These are phyloP conservation scores for Ophiostoma sp. DNA, from an alignment of 2,329 filamentous ascomycete species.

Conservation along the genomic window DNA sequence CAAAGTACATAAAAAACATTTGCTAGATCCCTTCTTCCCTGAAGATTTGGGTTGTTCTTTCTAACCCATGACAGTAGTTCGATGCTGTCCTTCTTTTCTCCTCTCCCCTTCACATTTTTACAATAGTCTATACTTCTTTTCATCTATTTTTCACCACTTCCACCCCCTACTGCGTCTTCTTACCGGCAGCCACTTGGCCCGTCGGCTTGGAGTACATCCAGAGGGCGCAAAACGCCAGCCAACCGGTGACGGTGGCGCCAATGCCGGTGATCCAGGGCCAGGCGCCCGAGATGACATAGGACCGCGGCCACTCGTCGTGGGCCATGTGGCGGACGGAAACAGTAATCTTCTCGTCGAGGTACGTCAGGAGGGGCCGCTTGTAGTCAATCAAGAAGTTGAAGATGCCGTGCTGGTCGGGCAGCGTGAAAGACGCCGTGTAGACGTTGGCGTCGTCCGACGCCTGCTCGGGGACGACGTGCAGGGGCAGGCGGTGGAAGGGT, in stretches of 20 bases:
- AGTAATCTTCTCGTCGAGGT: constrained; percentile 89
- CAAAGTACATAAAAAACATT: background rate
- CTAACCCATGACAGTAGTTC: background rate
- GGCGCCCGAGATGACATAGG: constrained; percentile 83
- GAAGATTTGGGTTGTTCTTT: background rate
- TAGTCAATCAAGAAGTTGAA: constrained; percentile 99
- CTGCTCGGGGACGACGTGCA: constrained; percentile 53
- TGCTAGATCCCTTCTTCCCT: constrained; percentile 5
- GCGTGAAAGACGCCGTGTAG: constrained; percentile 73
- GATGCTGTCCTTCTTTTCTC: background rate
- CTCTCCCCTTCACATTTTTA: background rate
- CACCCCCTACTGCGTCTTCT: constrained; percentile 49
- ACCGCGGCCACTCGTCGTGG: constrained; percentile 93
- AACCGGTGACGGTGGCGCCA: constrained; percentile 78
- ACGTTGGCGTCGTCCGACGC: constrained; percentile 67
- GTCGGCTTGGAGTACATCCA: constrained; percentile 74
- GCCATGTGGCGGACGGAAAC: constrained; percentile 96
- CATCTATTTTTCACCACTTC: background rate
- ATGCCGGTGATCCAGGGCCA: constrained; percentile 96
- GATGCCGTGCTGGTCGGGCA: constrained; percentile 97
- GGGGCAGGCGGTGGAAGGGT: constrained; percentile 85
- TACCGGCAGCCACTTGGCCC: constrained; percentile 38
- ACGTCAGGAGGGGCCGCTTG: constrained; percentile 88
- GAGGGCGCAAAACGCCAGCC: constrained; percentile 78
- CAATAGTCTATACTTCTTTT: background rate